Percentiles rank a stretch among this genome's conserved stretches.
Evolutionary conservation across 169 alveolate species (phyloP).

Genomic region (Plasmodium reichenowi): DNA sequence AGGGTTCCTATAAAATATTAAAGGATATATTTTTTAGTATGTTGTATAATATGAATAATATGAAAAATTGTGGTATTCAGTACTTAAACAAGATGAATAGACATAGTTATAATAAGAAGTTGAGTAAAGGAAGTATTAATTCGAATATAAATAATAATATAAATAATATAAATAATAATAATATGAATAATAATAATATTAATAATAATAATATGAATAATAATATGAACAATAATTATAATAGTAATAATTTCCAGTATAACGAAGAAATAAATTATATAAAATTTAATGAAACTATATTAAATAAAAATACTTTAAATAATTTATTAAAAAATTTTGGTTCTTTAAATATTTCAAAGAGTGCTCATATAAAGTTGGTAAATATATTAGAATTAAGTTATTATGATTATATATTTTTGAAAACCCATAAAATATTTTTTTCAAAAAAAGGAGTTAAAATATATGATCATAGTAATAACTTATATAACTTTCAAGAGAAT

Average conservation of each 20-base stretch:
- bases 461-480: constrained; percentile 29
- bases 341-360: constrained; percentile 20
- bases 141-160: background rate
- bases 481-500: background rate
- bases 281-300: constrained; percentile 15
- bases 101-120: background rate
- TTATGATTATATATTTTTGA: constrained; percentile 56
- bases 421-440: constrained; percentile 45
- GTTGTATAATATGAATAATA: constrained; percentile 7
- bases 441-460: constrained; percentile 57
- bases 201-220: no score
- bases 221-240: no score
- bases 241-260: background rate
- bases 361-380: constrained; percentile 5
- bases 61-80: constrained; percentile 2
- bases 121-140: background rate
- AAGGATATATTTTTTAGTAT: constrained; percentile 13
- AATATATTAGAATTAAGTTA: constrained; percentile 34
- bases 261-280: background rate
- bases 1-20: constrained; percentile 16
- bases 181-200: no score
- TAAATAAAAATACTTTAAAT: constrained; percentile 30
- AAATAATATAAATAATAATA: background rate
- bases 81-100: background rate
- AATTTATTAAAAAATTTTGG: constrained; percentile 30